Base-by-base conservation (phyloP, 2,329 filamentous ascomycete genomes). In the Neofusicoccum sp. region DNA sequence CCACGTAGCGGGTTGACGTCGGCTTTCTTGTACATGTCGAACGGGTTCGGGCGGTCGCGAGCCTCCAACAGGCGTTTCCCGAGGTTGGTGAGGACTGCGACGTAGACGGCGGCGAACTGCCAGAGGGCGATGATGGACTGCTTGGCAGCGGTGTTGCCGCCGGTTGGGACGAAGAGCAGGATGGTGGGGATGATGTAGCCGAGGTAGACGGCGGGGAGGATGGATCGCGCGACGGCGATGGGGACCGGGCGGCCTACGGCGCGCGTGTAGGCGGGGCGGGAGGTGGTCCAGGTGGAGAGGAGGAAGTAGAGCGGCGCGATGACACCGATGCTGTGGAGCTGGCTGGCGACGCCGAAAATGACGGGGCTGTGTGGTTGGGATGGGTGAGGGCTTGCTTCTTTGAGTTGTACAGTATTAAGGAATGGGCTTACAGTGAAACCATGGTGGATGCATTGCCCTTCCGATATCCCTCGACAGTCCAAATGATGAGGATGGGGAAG, bases 281-380 rank as follows among this genome's bases (percentile, higher is more conserved):
- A 4, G 2, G 48, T 24, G 2, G 48, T 26, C 30, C 24, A 38
- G 31, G 30, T 28, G n/a, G 14, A 20, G n/a, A 38, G 5, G 9
- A 51, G n/a, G 8, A 6, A 51, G 33, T 51, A 38, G 12, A 51
- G n/a, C 11, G 48, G 68, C 8, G 67, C 63, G 28, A 69, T 66
- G 3, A 38, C 9, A 43, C 40, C 41, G 20, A 63, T 48, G 40
- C 57, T 31, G 2, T 8, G 11, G 12, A 57, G 4, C 6, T 63
- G 36, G 31, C 33, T 48, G 6, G 24, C 12, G 9, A 57, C 12
- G 28, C 31, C 43, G 31, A 49, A 48, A 36, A 51, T 26, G 20
- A 43, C 14, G 16, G 61, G 49, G 41, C 60, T 62, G 20, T 20
- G 20, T 20, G 20, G 20, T 20, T 20, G 20, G 20, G 1, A 2